A percentile compares a stretch with the other conserved stretches of the same genome.
Evolutionary conservation across 1,284 basidiomycete genomes (phyloP).

Genomic region (Anthracocystis setariae): DNA sequence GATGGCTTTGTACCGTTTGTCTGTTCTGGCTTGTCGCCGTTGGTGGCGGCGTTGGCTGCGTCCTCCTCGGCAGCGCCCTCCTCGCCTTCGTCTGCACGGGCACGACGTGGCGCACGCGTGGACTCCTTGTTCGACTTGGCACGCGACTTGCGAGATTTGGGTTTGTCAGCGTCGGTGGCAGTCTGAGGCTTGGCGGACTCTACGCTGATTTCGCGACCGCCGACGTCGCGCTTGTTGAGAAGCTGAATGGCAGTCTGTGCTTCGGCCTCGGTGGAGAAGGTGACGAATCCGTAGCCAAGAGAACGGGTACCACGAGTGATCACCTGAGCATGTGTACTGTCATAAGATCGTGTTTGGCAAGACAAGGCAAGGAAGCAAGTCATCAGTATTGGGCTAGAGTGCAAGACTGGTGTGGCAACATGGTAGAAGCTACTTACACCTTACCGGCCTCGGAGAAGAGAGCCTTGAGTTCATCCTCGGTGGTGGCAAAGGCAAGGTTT

Average conservation of each 20-base stretch:
- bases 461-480: slow-evolving; percentile 58
- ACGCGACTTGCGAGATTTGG: slow-evolving; percentile 21
- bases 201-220: slow-evolving; percentile 62
- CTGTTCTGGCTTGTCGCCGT: slow-evolving; percentile 17
- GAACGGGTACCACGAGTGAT: slow-evolving; percentile 65
- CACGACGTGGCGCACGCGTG: slow-evolving; percentile 45
- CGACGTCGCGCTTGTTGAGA: slow-evolving; percentile 62
- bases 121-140: slow-evolving; percentile 35
- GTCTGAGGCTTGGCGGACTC: slow-evolving; percentile 61
- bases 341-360: too few relatives aligned
- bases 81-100: slow-evolving; percentile 58
- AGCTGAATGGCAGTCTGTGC: slow-evolving; percentile 56
- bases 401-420: too few relatives aligned
- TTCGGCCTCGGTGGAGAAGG: slow-evolving; percentile 57
- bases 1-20: slow-evolving; percentile 35
- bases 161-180: slow-evolving; percentile 35
- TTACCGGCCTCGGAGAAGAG: slow-evolving; percentile 60
- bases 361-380: neutral
- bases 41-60: slow-evolving; percentile 32
- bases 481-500: slow-evolving; percentile 63
- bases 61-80: slow-evolving; percentile 53
- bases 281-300: slow-evolving; percentile 64
- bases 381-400: too few relatives aligned
- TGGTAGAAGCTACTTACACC: slow-evolving; percentile 53
- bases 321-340: slow-evolving; percentile 57